These are phyloP conservation scores for Lactarius sanguifluus DNA, from an alignment of 768 basidiomycete genomes.

Conservation along the genomic window DNA sequence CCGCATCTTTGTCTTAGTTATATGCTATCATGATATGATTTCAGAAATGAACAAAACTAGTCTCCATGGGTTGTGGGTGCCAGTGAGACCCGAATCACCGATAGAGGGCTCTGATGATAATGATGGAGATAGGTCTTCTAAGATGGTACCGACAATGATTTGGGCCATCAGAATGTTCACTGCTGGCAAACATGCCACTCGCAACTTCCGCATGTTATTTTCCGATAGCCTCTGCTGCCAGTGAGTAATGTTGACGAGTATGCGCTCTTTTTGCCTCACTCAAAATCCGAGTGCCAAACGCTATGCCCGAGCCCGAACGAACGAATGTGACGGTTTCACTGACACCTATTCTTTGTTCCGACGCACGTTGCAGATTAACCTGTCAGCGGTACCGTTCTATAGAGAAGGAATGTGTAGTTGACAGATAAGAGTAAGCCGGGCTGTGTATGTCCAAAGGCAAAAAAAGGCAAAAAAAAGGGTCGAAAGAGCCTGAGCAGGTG, in stretches of 20 bases:
- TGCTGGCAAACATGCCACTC: background rate
- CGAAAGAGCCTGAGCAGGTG: background rate
- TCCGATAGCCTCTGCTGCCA: background rate
- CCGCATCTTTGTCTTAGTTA: conserved; percentile 2
- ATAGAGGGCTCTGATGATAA: background rate
- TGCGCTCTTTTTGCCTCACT: background rate
- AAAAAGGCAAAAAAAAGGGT: background rate
- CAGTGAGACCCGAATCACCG: background rate
- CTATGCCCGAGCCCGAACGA: background rate
- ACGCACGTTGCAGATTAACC: conserved; percentile 1
- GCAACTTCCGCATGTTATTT: background rate
- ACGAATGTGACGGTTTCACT: too few relatives aligned
- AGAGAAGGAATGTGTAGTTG: background rate
- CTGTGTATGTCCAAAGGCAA: background rate
- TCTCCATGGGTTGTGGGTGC: too few relatives aligned
- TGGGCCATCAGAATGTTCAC: background rate
- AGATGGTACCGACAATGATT: background rate
- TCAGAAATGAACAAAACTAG: background rate
- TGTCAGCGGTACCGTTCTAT: background rate
- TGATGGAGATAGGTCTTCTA: background rate
- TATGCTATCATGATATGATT: background rate
- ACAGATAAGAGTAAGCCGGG: background rate
- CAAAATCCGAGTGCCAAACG: background rate
- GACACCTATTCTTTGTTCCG: background rate
- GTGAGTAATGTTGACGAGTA: background rate